Base-by-base conservation (phyloP, 495 filamentous ascomycete genomes). In the Hypoxylon trugodes region DNA sequence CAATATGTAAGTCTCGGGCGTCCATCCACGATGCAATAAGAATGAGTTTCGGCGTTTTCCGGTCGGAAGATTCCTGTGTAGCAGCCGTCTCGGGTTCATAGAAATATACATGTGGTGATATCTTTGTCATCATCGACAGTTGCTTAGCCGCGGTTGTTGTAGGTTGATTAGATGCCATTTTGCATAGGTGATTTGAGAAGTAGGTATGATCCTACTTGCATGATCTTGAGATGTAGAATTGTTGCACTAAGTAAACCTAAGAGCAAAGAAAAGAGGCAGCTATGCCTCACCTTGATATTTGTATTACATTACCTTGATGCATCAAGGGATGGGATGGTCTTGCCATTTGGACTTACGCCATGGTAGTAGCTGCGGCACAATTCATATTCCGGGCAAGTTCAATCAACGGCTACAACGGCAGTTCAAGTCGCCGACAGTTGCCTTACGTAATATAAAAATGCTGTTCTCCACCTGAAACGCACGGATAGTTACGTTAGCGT, bases 1-100 rank as follows among this genome's bases (percentile, higher is more conserved):
- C 69, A 54, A 81, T 77, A 70, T 81, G 79, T 1, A 64, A 58
- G 37, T 79, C 72, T 40, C 57, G 76, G 6, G 80, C 80, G 16
- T 73, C 77, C 76, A 81, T 79, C 79, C 79, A 81, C 10, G 74
- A 62, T 8, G 70, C 68, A 37, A 81, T 59, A 36, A 82, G 9
- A 25, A 82, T 69, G n/a, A 82, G 71, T 45, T 74, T 77, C 4
- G 75, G 74, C 12, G 21, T 28, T n/a, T 18, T 15, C 30, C 38
- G 10, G 16, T 13, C 9, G 1, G 50, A 38, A 19, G 59, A 3
- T 8, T 28, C 15, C 19, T 8, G 46, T 5, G 49, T 32, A 15
- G 4, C 35, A 24, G 51, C 32, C 12, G 49, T 19, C 6, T 61
- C 65, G 0, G 77, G 78, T 6, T 72, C 70, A 54, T 78, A 76